Evolutionary conservation across 2,329 filamentous ascomycete species (phyloP).

Genomic region (Fusarium miscanthi): DNA sequence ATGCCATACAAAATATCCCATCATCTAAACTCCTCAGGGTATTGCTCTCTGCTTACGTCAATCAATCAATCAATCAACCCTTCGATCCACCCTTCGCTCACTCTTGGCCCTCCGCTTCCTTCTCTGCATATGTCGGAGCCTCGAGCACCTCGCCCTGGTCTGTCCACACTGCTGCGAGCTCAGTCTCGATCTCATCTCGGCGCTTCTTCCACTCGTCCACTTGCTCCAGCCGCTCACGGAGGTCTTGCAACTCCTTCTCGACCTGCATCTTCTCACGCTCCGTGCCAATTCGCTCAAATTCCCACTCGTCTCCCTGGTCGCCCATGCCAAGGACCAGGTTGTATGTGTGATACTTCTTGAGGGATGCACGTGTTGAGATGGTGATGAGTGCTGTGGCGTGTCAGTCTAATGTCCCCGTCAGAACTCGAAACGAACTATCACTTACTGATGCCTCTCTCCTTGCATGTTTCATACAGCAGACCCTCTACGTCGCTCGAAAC

Average conservation of each 20-base stretch:
- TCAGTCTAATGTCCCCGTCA: conserved; percentile 30
- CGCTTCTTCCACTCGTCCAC: conserved; percentile 87
- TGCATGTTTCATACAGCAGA: conserved; percentile 90
- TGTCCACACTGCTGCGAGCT: conserved; percentile 75
- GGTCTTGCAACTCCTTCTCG: conserved; percentile 87
- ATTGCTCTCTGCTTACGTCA: conserved; percentile 10
- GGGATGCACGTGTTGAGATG: conserved; percentile 90
- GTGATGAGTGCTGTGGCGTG: conserved; percentile 79
- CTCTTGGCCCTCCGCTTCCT: conserved; percentile 26
- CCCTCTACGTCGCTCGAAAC: conserved; percentile 96
- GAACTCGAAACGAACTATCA: conserved; percentile 40
- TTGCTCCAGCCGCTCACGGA: conserved; percentile 81
- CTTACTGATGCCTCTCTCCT: conserved; percentile 92
- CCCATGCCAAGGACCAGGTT: conserved; percentile 88
- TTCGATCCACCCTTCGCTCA: conserved; percentile 14
- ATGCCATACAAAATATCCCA: conserved; percentile 13
- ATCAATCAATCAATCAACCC: background rate
- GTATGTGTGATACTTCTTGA: conserved; percentile 96
- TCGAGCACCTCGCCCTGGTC: conserved; percentile 61
- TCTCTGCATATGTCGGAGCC: conserved; percentile 57
- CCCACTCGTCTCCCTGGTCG: conserved; percentile 85
- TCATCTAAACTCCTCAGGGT: conserved; percentile 3
- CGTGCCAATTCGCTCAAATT: conserved; percentile 93
- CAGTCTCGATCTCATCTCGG: conserved; percentile 81
- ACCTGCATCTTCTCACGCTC: conserved; percentile 93